Percentiles rank a stretch among this genome's conserved stretches.
Evolutionary conservation across 805 yeast species (phyloP).

Genomic region (Torulaspora microellipsoides): DNA sequence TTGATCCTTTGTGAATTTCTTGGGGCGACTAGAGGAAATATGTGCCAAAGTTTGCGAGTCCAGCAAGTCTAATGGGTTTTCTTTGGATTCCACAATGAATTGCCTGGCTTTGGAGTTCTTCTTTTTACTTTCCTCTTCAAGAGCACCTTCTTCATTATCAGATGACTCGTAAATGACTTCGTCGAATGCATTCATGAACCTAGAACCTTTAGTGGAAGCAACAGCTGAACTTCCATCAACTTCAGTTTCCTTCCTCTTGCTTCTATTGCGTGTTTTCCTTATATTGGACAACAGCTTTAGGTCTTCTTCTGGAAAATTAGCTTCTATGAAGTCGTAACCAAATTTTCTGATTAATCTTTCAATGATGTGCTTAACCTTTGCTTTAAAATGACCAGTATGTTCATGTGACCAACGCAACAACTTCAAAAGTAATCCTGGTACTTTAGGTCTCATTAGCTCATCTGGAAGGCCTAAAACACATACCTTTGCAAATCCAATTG

Average conservation of each 20-base stretch:
- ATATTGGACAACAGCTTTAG: conserved; percentile 77
- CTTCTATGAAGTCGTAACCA: conserved; percentile 81
- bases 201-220: conserved; percentile 37
- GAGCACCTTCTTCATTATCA: conserved; percentile 54
- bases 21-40: conserved; percentile 84
- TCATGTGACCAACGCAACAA: conserved; percentile 92
- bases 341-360: conserved; percentile 88
- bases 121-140: conserved; percentile 36
- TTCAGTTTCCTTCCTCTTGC: conserved; percentile 59
- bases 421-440: conserved; percentile 61
- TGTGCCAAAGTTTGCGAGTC: conserved; percentile 82
- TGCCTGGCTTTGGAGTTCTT: conserved; percentile 39
- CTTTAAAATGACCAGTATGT: conserved; percentile 90
- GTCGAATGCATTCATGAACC: conserved; percentile 83
- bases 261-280: conserved; percentile 79
- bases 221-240: conserved; percentile 21
- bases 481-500: conserved; percentile 91
- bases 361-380: conserved; percentile 86
- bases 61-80: conserved; percentile 83
- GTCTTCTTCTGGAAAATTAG: conserved; percentile 86
- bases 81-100: conserved; percentile 68
- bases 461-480: conserved; percentile 78
- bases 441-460: conserved; percentile 62
- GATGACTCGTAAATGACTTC: conserved; percentile 81
- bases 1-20: conserved; percentile 44